Base-by-base conservation (phyloP, 2,329 filamentous ascomycete species). In the Aspergillus bombycis region DNA sequence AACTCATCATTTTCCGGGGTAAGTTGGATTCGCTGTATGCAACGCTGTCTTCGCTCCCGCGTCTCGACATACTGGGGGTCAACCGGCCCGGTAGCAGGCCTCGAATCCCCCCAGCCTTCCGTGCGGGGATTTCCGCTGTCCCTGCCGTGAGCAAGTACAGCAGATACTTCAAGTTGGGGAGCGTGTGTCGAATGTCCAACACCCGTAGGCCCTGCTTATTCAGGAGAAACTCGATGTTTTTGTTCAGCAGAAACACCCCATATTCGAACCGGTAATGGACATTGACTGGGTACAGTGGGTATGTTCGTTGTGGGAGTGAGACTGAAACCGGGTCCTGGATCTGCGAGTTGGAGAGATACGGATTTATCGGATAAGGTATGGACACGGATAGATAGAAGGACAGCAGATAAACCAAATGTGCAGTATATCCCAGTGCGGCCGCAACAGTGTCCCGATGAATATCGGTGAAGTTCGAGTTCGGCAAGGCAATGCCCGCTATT, bases 201-300 rank as follows among this genome's bases (percentile, higher is more conserved):
- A 96, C 89, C 54, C 90, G 89, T 14, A 97, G 81, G 0, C 90
- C 90, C 68, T 93, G 89, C 1, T 82, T 79, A 64, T 83, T 85
- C 70, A 88, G 81, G 12, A 91, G 75, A 55, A 89, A 83, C 70
- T 98, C 94, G 61, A 99, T 94, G 73, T 98, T 84, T 79, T 98
- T 97, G 81, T 98, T 98, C 16, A 99, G 85, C n/a, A 98, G 82
- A 72, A 98, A 99, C 74, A 97, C 95, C 12, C 85, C 95, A 76
- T 98, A 99, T 71, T 98, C 94, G 77, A 98, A 98, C 2, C 94
- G 89, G 80, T 94, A 98, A 53, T 93, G 88, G 0, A 93, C 88
- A 2, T 87, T 85, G 73, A 86, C 85, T 80, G 91, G 78, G 77
- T 94, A 94, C 0, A 99, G 84, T 0, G 95, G 95, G 71, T 96